Evolutionary conservation across 768 basidiomycete species (phyloP).

Genomic region (Hericium rajendrae): DNA sequence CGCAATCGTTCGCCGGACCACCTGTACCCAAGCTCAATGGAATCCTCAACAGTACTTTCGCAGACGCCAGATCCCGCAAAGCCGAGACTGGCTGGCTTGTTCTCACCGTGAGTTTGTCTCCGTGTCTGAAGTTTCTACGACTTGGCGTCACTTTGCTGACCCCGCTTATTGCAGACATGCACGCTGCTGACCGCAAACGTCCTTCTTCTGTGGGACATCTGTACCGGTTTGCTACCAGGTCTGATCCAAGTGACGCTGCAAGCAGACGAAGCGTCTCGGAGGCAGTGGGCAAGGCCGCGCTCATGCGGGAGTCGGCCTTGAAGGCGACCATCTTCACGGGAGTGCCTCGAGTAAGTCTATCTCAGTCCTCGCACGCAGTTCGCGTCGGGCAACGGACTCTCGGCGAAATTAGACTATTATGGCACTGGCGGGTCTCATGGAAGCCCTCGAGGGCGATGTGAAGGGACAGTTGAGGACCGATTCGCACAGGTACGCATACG

Average conservation of each 20-base stretch:
- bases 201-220: constrained; percentile 67
- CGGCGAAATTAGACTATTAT: constrained; percentile 50
- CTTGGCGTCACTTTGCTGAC: not conserved
- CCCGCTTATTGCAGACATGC: constrained; percentile 45
- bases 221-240: constrained; percentile 66
- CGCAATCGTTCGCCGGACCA: constrained; percentile 48
- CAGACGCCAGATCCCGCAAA: constrained; percentile 51
- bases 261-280: constrained; percentile 38
- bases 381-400: not conserved
- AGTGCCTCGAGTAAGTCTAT: constrained; percentile 55
- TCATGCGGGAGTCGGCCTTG: constrained; percentile 83
- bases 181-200: constrained; percentile 76
- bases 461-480: constrained; percentile 56
- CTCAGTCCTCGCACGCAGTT: not conserved
- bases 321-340: constrained; percentile 88
- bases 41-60: constrained; percentile 52
- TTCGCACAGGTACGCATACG: constrained; percentile 30
- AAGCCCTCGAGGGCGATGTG: constrained; percentile 76
- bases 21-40: constrained; percentile 39
- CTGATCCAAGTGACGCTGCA: constrained; percentile 28
- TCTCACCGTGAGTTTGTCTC: constrained; percentile 45
- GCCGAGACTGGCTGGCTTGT: constrained; percentile 79
- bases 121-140: not conserved
- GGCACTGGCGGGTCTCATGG: constrained; percentile 65
- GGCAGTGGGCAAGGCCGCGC: constrained; percentile 63